These are phyloP conservation scores for Hymenoscyphus fraxineus DNA, from an alignment of 2,329 filamentous ascomycete species.

Conservation along the genomic window DNA sequence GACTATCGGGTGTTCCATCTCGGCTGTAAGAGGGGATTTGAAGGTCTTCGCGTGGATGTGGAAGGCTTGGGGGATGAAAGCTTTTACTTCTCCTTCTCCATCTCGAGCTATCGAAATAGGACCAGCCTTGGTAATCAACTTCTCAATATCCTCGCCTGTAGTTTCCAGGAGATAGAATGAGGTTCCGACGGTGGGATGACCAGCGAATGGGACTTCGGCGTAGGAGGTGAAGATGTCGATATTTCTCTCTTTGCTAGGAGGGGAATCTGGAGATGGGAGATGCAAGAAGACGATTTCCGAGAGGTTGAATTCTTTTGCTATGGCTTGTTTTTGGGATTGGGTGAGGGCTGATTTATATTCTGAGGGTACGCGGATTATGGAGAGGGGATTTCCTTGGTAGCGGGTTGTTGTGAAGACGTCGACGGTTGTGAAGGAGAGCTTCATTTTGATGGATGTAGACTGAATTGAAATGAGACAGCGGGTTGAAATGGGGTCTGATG, in stretches of 20 bases:
- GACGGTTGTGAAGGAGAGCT: conserved; percentile 41
- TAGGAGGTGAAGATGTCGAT: conserved; percentile 58
- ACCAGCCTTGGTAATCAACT: conserved; percentile 53
- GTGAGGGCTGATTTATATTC: conserved; percentile 38
- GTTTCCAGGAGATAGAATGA: conserved; percentile 43
- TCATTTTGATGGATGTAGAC: conserved; percentile 13
- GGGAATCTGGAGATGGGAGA: conserved; percentile 30
- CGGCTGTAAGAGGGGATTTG: conserved; percentile 35
- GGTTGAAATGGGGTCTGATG: not conserved
- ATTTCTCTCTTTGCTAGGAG: conserved; percentile 36
- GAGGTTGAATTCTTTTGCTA: conserved; percentile 62
- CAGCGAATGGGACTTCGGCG: conserved; percentile 57
- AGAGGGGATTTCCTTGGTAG: conserved; percentile 57
- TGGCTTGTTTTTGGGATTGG: conserved; percentile 52
- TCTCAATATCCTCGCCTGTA: conserved; percentile 24
- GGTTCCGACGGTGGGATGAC: conserved; percentile 58
- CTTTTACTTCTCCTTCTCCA: conserved; percentile 50
- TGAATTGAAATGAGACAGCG: not conserved
- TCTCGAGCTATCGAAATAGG: conserved; percentile 38
- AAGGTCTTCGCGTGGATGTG: conserved; percentile 48
- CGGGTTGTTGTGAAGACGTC: conserved; percentile 54
- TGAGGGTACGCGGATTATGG: conserved; percentile 52
- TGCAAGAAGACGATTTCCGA: conserved; percentile 63
- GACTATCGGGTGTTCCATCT: conserved; percentile 43
- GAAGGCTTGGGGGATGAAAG: conserved; percentile 63